Base-by-base conservation (phyloP, 768 basidiomycete genomes). In the Pholiota molesta region DNA sequence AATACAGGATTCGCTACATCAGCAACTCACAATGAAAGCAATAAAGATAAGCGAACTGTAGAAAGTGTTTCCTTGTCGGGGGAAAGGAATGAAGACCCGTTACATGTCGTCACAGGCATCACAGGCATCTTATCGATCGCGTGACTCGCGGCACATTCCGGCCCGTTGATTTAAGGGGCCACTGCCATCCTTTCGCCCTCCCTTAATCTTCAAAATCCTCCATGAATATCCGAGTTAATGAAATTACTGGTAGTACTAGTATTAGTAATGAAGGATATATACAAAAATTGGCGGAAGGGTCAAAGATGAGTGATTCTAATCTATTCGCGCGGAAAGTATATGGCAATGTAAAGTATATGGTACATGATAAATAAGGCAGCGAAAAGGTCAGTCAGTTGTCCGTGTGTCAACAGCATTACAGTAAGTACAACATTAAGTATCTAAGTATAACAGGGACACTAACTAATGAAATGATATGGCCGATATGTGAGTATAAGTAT, bases 121-220 rank as follows among this genome's bases (percentile, higher is more conserved):
- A 39, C 35, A 55, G 8, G 4, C 19, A 55, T 55, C 53, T 55
- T 55, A 55, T 55, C 53, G 33, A 55, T 55, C 53, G 39, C 33
- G 53, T 53, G 52, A 53, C 52, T 35, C 9, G 4, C 2, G 42
- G 42, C 6, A 21, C 16, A 19, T 2, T 11, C 17, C 42, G 42
- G 21, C 19, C 42, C 42, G 42, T 2, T n/a, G 42, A 9, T 21
- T n/a, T 16, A 21, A n/a, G n/a, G n/a, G 17, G 42, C 42, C 35
- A 16, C 11, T 16, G 35, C 31, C 35, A 37, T 37, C n/a, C n/a
- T n/a, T n/a, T n/a, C n/a, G n/a, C n/a, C n/a, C n/a, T n/a, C n/a
- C n/a, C n/a, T n/a, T n/a, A n/a, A 8, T 13, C 7, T 13, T 13
- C 7, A 35, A 9, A 35, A 1, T 35, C 33, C 33, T 13, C 6